phyloP scores from a whole-genome alignment of 2,329 filamentous ascomycete genomes.

The Uncinocarpus reesii region DNA sequence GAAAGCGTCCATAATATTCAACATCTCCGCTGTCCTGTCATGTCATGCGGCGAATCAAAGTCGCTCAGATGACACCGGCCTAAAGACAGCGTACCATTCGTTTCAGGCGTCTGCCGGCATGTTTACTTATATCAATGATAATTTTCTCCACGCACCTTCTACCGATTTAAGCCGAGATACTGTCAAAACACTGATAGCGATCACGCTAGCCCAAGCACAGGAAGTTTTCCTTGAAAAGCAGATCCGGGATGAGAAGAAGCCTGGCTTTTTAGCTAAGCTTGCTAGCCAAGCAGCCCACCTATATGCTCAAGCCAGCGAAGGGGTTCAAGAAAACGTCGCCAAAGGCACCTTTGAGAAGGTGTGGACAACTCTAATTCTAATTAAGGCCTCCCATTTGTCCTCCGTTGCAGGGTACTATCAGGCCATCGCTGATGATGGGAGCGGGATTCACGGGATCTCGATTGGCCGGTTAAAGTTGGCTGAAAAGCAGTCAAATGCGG shows the following conservation, averaged over 20 bases:
- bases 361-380: conserved; percentile 63
- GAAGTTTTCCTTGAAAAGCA: conserved; percentile 98
- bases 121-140: conserved; percentile 99
- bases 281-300: conserved; percentile 82
- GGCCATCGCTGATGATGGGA: conserved; percentile 79
- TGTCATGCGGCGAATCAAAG: conserved; percentile 92
- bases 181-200: conserved; percentile 82
- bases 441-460: conserved; percentile 73
- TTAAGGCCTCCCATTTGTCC: conserved; percentile 71
- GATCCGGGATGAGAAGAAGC: conserved; percentile 82
- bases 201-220: conserved; percentile 92
- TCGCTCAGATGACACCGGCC: conserved; percentile 76
- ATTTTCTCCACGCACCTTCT: conserved; percentile 93
- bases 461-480: conserved; percentile 75
- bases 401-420: conserved; percentile 91
- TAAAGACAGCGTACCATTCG: conserved; percentile 95
- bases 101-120: conserved; percentile 97
- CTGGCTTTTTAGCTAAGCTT: conserved; percentile 80
- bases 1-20: conserved; percentile 98
- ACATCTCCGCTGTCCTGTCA: conserved; percentile 92
- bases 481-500: conserved; percentile 67
- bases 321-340: conserved; percentile 81
- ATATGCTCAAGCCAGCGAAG: conserved; percentile 79
- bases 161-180: conserved; percentile 93
- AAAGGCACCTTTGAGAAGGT: conserved; percentile 90